These are phyloP conservation scores for Sanguinoderma infundibulare DNA, from an alignment of 1,284 basidiomycete genomes.

Conservation along the genomic window DNA sequence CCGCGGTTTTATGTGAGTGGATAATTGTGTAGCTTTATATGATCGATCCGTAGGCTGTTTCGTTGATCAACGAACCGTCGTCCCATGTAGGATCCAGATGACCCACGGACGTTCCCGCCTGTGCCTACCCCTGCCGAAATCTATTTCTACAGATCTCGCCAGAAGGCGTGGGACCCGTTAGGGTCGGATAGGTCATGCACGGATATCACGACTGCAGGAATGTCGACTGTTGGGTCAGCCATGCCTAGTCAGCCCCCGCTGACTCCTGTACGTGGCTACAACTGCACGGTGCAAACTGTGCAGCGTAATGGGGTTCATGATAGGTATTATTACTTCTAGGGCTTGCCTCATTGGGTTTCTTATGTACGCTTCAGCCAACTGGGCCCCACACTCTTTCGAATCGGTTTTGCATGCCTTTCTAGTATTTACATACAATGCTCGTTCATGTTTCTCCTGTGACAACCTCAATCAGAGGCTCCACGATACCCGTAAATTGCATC, in stretches of 20 bases:
- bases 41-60: no score
- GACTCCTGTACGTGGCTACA: not conserved
- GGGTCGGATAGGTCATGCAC: not conserved
- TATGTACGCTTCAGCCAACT: no score
- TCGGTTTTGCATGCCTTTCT: no score
- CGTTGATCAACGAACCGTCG: no score
- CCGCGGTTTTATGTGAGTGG: not conserved
- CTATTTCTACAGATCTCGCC: not conserved
- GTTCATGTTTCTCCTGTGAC: no score
- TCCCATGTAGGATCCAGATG: not conserved
- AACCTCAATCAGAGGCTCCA: no score
- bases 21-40: no score
- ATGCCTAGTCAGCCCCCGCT: not conserved
- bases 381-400: no score
- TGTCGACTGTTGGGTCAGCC: not conserved
- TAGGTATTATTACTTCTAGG: no score
- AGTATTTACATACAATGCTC: no score
- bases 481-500: no score
- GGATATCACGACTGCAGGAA: not conserved
- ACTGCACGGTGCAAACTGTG: not conserved
- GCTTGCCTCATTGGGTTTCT: not conserved
- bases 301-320: not conserved
- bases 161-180: not conserved
- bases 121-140: not conserved
- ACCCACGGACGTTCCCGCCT: not conserved